phyloP scores from a whole-genome alignment of 192 early-diverging fungal species.

The Rhizophagus clarus region DNA sequence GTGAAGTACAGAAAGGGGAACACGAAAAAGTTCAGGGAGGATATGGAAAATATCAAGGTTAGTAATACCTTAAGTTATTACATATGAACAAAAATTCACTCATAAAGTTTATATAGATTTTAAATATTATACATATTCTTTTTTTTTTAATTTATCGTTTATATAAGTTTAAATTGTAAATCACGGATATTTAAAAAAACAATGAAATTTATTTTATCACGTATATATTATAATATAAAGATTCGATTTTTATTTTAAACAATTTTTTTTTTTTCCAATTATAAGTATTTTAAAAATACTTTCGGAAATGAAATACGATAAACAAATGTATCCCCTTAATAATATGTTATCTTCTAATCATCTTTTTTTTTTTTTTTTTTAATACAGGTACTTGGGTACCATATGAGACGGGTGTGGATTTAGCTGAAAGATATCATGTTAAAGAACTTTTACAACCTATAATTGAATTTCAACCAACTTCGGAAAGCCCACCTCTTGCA shows the following conservation, averaged over 20 bases:
- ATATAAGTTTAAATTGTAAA: no score
- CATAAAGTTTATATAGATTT: neutral
- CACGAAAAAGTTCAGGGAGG: constrained; percentile 99
- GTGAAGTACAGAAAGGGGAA: constrained; percentile 81
- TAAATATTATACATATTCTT: neutral
- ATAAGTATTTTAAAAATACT: neutral
- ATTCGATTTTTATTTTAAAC: neutral
- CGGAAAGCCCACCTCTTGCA: constrained; percentile 53
- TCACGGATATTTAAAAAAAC: neutral
- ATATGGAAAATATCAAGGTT: constrained; percentile 97
- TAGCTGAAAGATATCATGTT: constrained; percentile 84
- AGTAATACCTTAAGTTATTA: neutral
- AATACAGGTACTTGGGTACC: constrained; percentile 77
- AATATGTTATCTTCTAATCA: constrained; percentile 4
- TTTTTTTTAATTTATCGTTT: no score
- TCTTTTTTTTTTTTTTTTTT: constrained; percentile 31
- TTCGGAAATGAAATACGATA: neutral
- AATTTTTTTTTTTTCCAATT: neutral
- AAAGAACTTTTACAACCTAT: constrained; percentile 73
- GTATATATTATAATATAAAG: neutral
- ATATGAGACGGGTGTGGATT: constrained; percentile 74
- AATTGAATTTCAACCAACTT: constrained; percentile 73
- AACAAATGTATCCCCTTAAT: neutral
- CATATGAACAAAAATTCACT: no score
- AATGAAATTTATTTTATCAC: neutral